A percentile compares a stretch with the other conserved stretches of the same genome.
Evolutionary conservation across 768 basidiomycete genomes (phyloP).

Genomic region (Tephrocybe rancida): DNA sequence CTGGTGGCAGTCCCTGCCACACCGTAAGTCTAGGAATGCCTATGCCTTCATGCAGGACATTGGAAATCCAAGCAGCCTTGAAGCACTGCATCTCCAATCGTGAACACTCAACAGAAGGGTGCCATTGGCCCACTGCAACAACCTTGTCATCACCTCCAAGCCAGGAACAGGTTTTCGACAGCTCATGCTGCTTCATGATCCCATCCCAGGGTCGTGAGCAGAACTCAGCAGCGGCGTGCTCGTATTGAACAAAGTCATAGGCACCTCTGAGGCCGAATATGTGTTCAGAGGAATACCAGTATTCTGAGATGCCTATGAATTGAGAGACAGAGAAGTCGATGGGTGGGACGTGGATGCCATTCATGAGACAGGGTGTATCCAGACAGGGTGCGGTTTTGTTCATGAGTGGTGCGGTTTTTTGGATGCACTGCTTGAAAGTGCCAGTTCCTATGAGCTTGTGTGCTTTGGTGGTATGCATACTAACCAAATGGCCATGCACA

Average conservation of each 20-base stretch:
- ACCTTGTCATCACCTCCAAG: conserved; percentile 66
- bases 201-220: conserved; percentile 80
- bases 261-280: conserved; percentile 93
- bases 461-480: conserved; percentile 46
- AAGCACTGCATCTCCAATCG: conserved; percentile 98
- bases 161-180: conserved; percentile 44
- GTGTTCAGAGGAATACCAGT: conserved; percentile 99
- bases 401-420: conserved; percentile 71
- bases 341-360: conserved; percentile 89
- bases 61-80: conserved; percentile 98
- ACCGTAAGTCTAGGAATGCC: conserved; percentile 87
- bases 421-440: conserved; percentile 84
- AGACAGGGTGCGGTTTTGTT: conserved; percentile 86
- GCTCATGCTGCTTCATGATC: conserved; percentile 70
- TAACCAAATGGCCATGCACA: conserved; percentile 39
- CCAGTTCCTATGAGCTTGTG: conserved; percentile 84
- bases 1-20: too few species aligned
- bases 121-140: conserved; percentile 71
- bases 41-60: conserved; percentile 94
- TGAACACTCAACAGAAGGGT: conserved; percentile 74
- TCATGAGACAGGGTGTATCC: conserved; percentile 87
- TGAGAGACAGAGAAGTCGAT: conserved; percentile 93
- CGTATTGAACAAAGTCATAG: conserved; percentile 96
- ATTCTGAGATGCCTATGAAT: conserved; percentile 98
- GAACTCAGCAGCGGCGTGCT: conserved; percentile 86